A percentile compares a stretch with the other conserved stretches of the same genome.
Conservation (phyloP, 2,329 filamentous ascomycete genomes). For the Simplicillium aogashimaense region DNA sequence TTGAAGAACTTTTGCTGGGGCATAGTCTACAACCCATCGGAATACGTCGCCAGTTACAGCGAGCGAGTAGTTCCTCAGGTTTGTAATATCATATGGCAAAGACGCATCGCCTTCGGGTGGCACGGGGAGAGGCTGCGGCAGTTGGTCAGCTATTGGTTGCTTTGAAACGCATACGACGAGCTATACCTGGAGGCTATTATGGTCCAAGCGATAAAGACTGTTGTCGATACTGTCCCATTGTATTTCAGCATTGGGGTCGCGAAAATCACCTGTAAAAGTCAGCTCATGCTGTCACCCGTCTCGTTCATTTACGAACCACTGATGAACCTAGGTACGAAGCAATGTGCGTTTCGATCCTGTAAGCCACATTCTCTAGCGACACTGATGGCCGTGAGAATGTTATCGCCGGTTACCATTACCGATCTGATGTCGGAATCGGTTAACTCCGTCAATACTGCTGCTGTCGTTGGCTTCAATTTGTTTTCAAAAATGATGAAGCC, state of each 20-base stretch:
- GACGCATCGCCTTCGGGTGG: slow-evolving; percentile 69
- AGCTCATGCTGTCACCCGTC: not conserved
- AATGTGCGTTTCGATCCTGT: slow-evolving; percentile 71
- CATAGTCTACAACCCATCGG: slow-evolving; percentile 91
- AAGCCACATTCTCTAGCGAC: slow-evolving; percentile 85
- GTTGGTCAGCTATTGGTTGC: not conserved
- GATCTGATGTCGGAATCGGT: slow-evolving; percentile 73
- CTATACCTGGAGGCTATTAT: slow-evolving; percentile 60
- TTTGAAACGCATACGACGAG: not conserved
- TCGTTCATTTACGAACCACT: slow-evolving; percentile 41
- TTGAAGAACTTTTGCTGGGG: slow-evolving; percentile 66
- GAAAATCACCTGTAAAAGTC: slow-evolving; percentile 47
- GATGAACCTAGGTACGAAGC: slow-evolving; percentile 83
- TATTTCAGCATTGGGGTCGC: slow-evolving; percentile 63
- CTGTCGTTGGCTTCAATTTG: slow-evolving; percentile 84
- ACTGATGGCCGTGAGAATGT: slow-evolving; percentile 92
- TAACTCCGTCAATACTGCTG: slow-evolving; percentile 72
- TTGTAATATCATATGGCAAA: slow-evolving; percentile 73
- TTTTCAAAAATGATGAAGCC: slow-evolving; percentile 99
- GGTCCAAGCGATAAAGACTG: slow-evolving; percentile 64
- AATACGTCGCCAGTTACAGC: slow-evolving; percentile 92
- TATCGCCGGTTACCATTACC: slow-evolving; percentile 97
- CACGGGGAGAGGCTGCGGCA: slow-evolving; percentile 55
- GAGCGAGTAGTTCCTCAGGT: slow-evolving; percentile 75
- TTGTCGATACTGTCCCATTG: slow-evolving; percentile 96